Evolutionary conservation across 352 stramenopile species (phyloP).

Genomic region (Pythium phragmiticola): DNA sequence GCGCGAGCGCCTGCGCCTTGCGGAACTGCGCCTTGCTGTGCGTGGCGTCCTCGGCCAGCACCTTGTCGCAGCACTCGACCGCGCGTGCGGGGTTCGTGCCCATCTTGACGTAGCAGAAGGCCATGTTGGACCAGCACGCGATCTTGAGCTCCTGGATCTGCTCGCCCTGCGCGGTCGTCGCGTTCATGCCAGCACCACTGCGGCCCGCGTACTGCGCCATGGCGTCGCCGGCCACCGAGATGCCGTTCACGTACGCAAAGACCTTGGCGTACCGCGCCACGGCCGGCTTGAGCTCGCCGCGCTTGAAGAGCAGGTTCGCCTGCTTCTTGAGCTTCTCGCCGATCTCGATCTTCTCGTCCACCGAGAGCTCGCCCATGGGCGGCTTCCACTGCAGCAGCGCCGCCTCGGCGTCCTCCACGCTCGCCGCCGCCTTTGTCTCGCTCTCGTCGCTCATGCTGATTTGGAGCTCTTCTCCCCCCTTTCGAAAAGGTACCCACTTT

Average conservation of each 20-base stretch:
- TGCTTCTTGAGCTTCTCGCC: slow-evolving; percentile 77
- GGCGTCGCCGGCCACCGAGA: slow-evolving; percentile 69
- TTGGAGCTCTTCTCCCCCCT: neutral
- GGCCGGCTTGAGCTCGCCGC: slow-evolving; percentile 58
- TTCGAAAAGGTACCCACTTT: slow-evolving; percentile 5
- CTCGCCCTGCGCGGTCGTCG: slow-evolving; percentile 43
- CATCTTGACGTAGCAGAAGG: slow-evolving; percentile 79
- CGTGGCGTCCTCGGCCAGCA: slow-evolving; percentile 54
- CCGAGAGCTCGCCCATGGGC: slow-evolving; percentile 55
- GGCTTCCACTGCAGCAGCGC: slow-evolving; percentile 65
- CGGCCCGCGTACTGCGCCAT: slow-evolving; percentile 72
- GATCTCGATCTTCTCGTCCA: slow-evolving; percentile 74
- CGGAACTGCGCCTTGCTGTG: slow-evolving; percentile 84
- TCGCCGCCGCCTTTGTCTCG: neutral
- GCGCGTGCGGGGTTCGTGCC: slow-evolving; percentile 44
- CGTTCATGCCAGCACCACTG: slow-evolving; percentile 42
- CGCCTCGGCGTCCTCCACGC: slow-evolving; percentile 30
- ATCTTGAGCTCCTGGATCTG: slow-evolving; percentile 71
- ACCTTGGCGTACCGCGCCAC: slow-evolving; percentile 68
- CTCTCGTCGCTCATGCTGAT: slow-evolving; percentile 12
- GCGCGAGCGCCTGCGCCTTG: slow-evolving; percentile 70
- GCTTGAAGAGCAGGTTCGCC: slow-evolving; percentile 68
- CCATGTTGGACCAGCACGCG: slow-evolving; percentile 77
- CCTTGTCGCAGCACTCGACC: slow-evolving; percentile 71
- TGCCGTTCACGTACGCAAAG: slow-evolving; percentile 81